Percentiles rank a stretch among this genome's conserved stretches.
phyloP scores from a whole-genome alignment of 2,329 filamentous ascomycete genomes.

The Calonectria multiphialidica region DNA sequence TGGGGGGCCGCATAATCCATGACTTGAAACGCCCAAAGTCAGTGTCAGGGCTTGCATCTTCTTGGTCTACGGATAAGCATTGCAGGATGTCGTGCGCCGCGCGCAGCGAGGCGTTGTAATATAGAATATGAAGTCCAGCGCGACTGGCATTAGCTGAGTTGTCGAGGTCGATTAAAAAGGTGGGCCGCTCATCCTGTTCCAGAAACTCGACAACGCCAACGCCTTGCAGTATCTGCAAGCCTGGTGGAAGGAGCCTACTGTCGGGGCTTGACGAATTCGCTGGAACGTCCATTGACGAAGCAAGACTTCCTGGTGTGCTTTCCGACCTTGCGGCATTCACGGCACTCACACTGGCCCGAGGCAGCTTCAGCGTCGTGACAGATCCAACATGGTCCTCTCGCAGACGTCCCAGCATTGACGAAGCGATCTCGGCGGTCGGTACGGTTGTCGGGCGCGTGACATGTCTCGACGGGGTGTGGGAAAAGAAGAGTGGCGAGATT shows the following conservation, averaged over 20 bases:
- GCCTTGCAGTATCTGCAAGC: conserved; percentile 69
- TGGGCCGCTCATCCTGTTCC: conserved; percentile 81
- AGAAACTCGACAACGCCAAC: conserved; percentile 79
- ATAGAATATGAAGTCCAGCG: conserved; percentile 71
- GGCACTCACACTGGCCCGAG: conserved; percentile 64
- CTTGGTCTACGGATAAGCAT: conserved; percentile 64
- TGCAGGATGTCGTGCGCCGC: conserved; percentile 67
- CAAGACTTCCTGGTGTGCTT: conserved; percentile 65
- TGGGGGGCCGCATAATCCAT: conserved; percentile 73
- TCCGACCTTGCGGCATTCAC: conserved; percentile 61
- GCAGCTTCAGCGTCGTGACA: conserved; percentile 68
- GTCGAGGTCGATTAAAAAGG: conserved; percentile 78
- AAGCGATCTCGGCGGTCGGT: conserved; percentile 55
- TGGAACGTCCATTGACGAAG: conserved; percentile 66
- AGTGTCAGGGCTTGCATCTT: conserved; percentile 54
- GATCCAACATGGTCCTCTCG: conserved; percentile 56
- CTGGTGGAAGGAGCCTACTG: conserved; percentile 58
- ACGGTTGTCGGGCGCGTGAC: conserved; percentile 52
- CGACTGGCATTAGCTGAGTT: conserved; percentile 67
- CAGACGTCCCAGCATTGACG: conserved; percentile 61
- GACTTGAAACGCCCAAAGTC: conserved; percentile 75
- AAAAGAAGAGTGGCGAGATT: conserved; percentile 67
- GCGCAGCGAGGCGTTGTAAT: conserved; percentile 76
- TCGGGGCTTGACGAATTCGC: conserved; percentile 66
- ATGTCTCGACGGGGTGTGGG: conserved; percentile 54